These are phyloP conservation scores for Juglanconis sp. DNA, from an alignment of 2,329 filamentous ascomycete genomes.

Conservation along the genomic window DNA sequence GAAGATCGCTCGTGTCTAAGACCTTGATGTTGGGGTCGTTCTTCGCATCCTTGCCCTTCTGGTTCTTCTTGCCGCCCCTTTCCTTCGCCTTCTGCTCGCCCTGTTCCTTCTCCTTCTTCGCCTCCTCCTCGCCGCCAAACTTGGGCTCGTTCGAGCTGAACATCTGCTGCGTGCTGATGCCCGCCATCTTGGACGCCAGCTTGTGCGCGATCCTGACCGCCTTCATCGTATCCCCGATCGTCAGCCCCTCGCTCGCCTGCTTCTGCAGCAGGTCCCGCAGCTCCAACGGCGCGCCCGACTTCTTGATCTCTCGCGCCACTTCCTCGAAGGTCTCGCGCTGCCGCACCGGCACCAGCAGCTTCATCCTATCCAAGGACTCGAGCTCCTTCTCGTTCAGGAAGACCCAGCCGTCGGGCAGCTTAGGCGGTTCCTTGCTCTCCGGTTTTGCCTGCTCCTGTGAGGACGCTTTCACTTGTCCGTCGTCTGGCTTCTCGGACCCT, in stretches of 20 bases:
- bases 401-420: conserved; percentile 45
- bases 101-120: conserved; percentile 19
- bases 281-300: conserved; percentile 67
- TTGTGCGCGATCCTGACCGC: conserved; percentile 54
- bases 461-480: not conserved
- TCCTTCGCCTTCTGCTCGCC: conserved; percentile 13
- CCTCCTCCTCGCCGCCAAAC: conserved; percentile 23
- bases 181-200: conserved; percentile 44
- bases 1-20: conserved; percentile 47
- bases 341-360: conserved; percentile 60
- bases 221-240: conserved; percentile 53
- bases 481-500: not conserved
- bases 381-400: conserved; percentile 44
- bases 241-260: conserved; percentile 50
- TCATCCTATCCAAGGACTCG: conserved; percentile 54
- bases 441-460: not conserved
- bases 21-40: conserved; percentile 17
- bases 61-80: conserved; percentile 35
- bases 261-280: conserved; percentile 55
- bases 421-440: conserved; percentile 7
- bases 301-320: conserved; percentile 60
- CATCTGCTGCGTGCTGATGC: conserved; percentile 12
- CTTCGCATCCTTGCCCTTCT: conserved; percentile 23
- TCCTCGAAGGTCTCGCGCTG: conserved; percentile 59
- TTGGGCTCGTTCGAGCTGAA: conserved; percentile 25